phyloP scores from a whole-genome alignment of 1,284 basidiomycete genomes.

The Mycena citricolor region DNA sequence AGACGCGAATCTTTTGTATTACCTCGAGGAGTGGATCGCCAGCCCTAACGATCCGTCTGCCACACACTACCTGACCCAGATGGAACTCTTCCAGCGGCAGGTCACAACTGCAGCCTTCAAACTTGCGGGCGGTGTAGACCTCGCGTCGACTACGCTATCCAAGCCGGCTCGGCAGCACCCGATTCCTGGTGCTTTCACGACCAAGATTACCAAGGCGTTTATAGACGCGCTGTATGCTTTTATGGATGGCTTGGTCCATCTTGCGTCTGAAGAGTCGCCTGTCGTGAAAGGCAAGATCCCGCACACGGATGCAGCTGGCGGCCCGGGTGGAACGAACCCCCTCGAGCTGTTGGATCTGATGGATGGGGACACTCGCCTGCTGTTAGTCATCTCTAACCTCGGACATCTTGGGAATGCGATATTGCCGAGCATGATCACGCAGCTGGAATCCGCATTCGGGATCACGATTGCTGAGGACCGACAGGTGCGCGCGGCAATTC shows the following conservation, averaged over 20 bases:
- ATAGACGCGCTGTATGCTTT: constrained; percentile 87
- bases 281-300: constrained; percentile 41
- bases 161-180: constrained; percentile 57
- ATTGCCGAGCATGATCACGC: constrained; percentile 79
- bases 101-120: constrained; percentile 80
- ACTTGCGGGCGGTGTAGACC: constrained; percentile 78
- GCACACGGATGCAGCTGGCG: constrained; percentile 31
- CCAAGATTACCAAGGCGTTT: constrained; percentile 85
- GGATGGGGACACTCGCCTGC: constrained; percentile 81
- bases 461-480: constrained; percentile 77
- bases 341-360: constrained; percentile 59
- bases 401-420: constrained; percentile 68
- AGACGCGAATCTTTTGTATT: constrained; percentile 87
- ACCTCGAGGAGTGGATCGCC: constrained; percentile 84
- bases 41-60: constrained; percentile 56
- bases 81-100: constrained; percentile 84
- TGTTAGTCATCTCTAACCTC: constrained; percentile 91
- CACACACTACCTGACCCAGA: constrained; percentile 69
- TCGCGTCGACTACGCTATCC: constrained; percentile 43
- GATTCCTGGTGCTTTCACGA: constrained; percentile 55
- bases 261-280: constrained; percentile 78
- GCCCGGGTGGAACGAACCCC: constrained; percentile 41
- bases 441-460: constrained; percentile 79
- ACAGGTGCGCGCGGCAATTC: constrained; percentile 51
- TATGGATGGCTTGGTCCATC: constrained; percentile 84